Conservation (phyloP, 257 asterid genomes). For the Marsdenia floribunda region DNA sequence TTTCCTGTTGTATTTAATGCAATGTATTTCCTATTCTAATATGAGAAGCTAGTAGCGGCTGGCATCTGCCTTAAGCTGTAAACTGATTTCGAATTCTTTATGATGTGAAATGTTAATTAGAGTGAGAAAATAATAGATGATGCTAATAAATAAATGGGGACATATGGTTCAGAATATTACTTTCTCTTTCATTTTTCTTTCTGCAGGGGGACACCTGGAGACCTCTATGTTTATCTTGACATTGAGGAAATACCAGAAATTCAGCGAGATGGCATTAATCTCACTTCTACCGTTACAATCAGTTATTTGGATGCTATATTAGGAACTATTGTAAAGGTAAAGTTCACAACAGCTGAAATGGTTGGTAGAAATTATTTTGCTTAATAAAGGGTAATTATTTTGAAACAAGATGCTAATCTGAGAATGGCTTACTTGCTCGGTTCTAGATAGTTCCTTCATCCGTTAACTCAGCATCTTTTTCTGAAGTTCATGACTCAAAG, state of each 20-base stretch:
- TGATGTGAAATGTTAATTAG: neutral
- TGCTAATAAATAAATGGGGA: neutral
- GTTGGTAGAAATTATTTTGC: neutral
- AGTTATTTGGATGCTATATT: slow-evolving; percentile 91
- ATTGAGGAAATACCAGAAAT: slow-evolving; percentile 87
- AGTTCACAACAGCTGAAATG: neutral
- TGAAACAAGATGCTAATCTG: neutral
- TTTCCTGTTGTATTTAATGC: neutral
- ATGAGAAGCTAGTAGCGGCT: neutral
- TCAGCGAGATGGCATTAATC: slow-evolving; percentile 96
- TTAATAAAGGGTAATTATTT: neutral
- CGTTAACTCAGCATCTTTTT: neutral
- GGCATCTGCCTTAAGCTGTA: neutral
- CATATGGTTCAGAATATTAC: neutral
- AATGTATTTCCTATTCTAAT: neutral
- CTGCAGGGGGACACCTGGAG: slow-evolving; percentile 82
- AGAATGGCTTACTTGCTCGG: neutral
- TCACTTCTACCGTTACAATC: slow-evolving; percentile 63
- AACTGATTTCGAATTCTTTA: neutral
- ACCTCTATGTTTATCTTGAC: slow-evolving; percentile 94
- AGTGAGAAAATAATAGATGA: neutral
- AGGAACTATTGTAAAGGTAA: slow-evolving; percentile 72
- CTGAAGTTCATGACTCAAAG: too few species aligned
- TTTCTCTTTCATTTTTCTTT: slow-evolving; percentile 16
- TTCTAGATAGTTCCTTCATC: neutral